Conservation (phyloP, 202 grass and related monocot genomes). For the Saccharum hybrid region DNA sequence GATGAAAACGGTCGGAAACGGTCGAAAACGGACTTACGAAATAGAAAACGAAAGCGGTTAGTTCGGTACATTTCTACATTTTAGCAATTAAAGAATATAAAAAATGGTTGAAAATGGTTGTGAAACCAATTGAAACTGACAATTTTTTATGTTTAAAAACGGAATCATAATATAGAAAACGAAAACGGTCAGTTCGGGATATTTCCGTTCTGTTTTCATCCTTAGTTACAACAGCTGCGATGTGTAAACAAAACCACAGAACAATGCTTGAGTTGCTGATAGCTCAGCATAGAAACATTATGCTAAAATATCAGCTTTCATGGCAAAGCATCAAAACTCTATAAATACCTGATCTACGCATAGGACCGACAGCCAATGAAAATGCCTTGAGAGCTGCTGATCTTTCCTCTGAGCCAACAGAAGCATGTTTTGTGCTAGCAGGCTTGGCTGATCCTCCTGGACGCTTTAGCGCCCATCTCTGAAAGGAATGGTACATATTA, state of each 20-base stretch:
- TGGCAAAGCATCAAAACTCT: slow-evolving; percentile 7
- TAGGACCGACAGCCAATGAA: slow-evolving; percentile 59
- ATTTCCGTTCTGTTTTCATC: too few relatives aligned
- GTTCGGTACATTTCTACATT: too few relatives aligned
- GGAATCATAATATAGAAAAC: too few relatives aligned
- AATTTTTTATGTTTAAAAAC: too few relatives aligned
- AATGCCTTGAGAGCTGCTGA: slow-evolving; percentile 61
- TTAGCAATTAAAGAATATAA: too few relatives aligned
- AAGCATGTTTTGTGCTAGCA: slow-evolving; percentile 41
- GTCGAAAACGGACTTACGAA: too few relatives aligned
- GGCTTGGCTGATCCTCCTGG: slow-evolving; percentile 54
- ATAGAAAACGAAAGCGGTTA: too few relatives aligned
- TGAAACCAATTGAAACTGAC: too few relatives aligned
- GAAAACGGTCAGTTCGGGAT: too few relatives aligned
- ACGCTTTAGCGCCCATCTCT: slow-evolving; percentile 80
- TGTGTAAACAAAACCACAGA: slow-evolving; percentile 20
- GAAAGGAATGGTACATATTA: slow-evolving; percentile 46
- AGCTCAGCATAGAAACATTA: slow-evolving; percentile 31
- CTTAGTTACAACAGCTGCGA: neutral
- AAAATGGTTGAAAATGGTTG: too few relatives aligned
- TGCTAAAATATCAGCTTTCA: slow-evolving; percentile 16
- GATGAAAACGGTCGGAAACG: too few relatives aligned
- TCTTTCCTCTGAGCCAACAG: slow-evolving; percentile 56
- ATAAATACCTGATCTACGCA: slow-evolving; percentile 57
- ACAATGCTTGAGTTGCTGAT: slow-evolving; percentile 29